Evolutionary conservation across 148 eudicot genomes (phyloP).

Genomic region (Bassia scoparia): DNA sequence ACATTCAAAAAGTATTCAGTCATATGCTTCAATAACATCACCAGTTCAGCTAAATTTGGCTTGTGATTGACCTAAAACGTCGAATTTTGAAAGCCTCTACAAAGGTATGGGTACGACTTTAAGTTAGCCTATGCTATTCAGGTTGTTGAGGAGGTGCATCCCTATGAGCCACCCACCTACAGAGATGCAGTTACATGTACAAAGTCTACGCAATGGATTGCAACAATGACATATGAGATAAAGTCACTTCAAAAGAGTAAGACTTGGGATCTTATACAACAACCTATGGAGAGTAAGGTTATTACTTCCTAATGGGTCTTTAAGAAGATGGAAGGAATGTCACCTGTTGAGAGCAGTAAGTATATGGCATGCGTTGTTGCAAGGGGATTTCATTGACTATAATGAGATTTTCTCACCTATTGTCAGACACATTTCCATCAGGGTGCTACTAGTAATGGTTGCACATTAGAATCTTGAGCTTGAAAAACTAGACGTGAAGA

Average conservation of each 20-base stretch:
- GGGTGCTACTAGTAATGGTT: too few species aligned
- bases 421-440: too few species aligned
- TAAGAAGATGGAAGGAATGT: not conserved
- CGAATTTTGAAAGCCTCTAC: not conserved
- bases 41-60: not conserved
- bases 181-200: not conserved
- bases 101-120: too few species aligned
- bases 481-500: too few species aligned
- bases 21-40: not conserved
- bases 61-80: not conserved
- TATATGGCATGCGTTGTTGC: not conserved
- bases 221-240: not conserved
- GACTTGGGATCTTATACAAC: not conserved
- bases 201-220: not conserved
- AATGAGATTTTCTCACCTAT: too few species aligned
- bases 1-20: not conserved
- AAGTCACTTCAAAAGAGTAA: not conserved
- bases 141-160: not conserved
- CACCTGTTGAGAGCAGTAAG: not conserved
- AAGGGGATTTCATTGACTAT: too few species aligned
- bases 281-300: not conserved
- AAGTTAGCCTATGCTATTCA: too few species aligned
- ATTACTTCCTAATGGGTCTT: not conserved
- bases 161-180: not conserved
- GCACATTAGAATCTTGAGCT: too few species aligned